Percentiles rank a stretch among this genome's conserved stretches.
phyloP scores from a whole-genome alignment of 345 rosid genomes.

The Melaleuca quinquenervia region DNA sequence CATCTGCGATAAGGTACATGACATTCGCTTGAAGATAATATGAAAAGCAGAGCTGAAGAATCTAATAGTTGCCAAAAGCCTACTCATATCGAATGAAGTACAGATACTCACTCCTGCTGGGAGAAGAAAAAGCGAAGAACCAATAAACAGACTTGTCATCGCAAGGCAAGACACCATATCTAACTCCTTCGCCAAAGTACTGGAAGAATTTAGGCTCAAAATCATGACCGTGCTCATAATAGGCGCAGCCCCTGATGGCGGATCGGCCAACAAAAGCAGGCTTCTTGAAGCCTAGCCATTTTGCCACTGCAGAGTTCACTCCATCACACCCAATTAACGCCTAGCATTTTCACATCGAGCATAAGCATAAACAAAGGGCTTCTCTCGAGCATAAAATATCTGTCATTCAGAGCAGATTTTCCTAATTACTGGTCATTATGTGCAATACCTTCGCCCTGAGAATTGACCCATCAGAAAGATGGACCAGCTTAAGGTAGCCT shows the following conservation, averaged over 20 bases:
- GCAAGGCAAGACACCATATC: conserved; percentile 42
- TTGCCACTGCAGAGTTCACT: conserved; percentile 54
- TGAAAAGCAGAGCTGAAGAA: not conserved
- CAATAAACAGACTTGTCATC: conserved; percentile 15
- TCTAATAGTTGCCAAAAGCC: not conserved
- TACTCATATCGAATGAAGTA: not conserved
- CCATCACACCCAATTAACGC: conserved; percentile 69
- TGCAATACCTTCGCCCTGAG: conserved; percentile 49
- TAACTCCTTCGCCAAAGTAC: conserved; percentile 34
- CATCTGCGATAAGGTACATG: not conserved
- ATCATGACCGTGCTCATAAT: conserved; percentile 26
- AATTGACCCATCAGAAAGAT: conserved; percentile 49
- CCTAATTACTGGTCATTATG: not conserved
- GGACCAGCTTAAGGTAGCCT: conserved; percentile 30
- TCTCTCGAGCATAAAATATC: not conserved
- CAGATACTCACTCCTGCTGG: conserved; percentile 13
- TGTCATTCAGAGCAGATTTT: not conserved
- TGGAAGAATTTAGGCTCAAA: conserved; percentile 19
- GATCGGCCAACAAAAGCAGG: conserved; percentile 23
- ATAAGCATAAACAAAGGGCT: not conserved
- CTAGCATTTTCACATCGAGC: conserved; percentile 7
- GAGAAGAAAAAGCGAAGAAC: conserved; percentile 7
- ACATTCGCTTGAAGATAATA: not conserved
- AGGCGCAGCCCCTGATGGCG: conserved; percentile 33
- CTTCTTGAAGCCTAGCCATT: conserved; percentile 54